phyloP scores from a whole-genome alignment of 768 basidiomycete genomes.

The Dentipellis fragilis region DNA sequence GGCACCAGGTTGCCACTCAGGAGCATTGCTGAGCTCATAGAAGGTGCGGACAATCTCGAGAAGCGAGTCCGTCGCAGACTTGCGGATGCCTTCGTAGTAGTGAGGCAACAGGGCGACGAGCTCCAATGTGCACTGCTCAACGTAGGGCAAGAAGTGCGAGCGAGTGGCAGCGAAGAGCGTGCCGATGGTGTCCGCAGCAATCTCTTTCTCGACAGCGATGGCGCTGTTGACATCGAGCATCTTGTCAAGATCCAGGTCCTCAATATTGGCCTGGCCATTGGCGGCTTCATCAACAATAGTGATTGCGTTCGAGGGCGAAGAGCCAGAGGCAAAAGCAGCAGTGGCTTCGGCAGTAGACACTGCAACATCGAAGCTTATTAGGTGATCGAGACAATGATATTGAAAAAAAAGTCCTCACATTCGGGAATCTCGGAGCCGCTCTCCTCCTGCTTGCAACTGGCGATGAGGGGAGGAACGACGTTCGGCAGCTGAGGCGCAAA shows the following conservation, averaged over 20 bases:
- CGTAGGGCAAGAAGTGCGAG: conserved; percentile 80
- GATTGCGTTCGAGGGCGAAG: conserved; percentile 64
- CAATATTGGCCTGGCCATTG: conserved; percentile 48
- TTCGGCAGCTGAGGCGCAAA: conserved; percentile 80
- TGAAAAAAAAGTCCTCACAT: conserved; percentile 14
- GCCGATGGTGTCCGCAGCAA: conserved; percentile 93
- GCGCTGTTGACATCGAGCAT: conserved; percentile 90
- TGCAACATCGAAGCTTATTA: conserved; percentile 11
- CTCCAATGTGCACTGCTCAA: conserved; percentile 73
- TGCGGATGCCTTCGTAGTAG: conserved; percentile 97
- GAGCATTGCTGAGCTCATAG: conserved; percentile 77
- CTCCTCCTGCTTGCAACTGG: conserved; percentile 77
- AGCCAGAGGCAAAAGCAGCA: conserved; percentile 63
- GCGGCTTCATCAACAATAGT: conserved; percentile 44
- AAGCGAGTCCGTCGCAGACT: conserved; percentile 81
- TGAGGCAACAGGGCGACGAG: conserved; percentile 75
- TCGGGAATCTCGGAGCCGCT: conserved; percentile 43
- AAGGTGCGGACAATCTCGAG: conserved; percentile 85
- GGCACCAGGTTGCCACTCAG: conserved; percentile 75
- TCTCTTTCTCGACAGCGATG: conserved; percentile 98
- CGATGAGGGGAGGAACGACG: conserved; percentile 79
- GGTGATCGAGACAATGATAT: no score
- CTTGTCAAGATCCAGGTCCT: conserved; percentile 75
- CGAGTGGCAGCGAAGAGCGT: conserved; percentile 79
- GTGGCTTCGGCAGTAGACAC: conserved; percentile 45